A percentile compares a stretch with the other conserved stretches of the same genome.
Evolutionary conservation across 306 rosid genomes (phyloP).

Genomic region (Gleditsia sinensis): DNA sequence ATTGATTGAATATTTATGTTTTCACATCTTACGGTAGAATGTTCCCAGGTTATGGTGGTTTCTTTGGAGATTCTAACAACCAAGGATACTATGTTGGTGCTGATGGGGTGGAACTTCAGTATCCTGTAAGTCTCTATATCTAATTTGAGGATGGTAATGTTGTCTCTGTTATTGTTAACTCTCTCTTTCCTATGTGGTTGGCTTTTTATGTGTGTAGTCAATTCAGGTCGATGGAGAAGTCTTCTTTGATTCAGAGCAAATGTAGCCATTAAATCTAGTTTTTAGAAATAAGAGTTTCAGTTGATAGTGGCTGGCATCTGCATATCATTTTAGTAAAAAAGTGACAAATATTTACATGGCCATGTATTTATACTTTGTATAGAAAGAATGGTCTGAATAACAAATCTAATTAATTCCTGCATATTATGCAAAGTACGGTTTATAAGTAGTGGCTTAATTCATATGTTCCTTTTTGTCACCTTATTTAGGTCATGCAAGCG

Average conservation of each 20-base stretch:
- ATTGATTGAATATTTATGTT: constrained; percentile 40
- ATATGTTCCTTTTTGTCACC: constrained; percentile 24
- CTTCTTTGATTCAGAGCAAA: no score
- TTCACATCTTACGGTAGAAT: constrained; percentile 49
- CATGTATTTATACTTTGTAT: no score
- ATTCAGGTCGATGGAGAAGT: not conserved
- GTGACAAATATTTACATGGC: not conserved
- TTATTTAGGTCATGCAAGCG: constrained; percentile 74
- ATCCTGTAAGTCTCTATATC: constrained; percentile 57
- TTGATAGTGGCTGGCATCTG: not conserved
- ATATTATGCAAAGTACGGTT: not conserved
- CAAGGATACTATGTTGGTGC: constrained; percentile 67
- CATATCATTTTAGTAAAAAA: not conserved
- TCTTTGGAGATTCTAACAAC: constrained; percentile 52
- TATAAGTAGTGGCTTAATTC: constrained; percentile 24
- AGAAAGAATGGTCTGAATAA: no score
- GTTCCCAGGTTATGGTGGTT: constrained; percentile 66
- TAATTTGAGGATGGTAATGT: not conserved
- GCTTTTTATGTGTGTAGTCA: constrained; percentile 18
- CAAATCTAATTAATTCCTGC: not conserved
- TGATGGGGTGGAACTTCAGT: constrained; percentile 53
- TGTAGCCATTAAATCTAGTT: no score
- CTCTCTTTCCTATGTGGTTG: constrained; percentile 26
- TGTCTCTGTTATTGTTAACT: not conserved
- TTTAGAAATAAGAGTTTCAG: not conserved